Conservation (phyloP, 805 yeast genomes). For the Teunomyces pallodes region DNA sequence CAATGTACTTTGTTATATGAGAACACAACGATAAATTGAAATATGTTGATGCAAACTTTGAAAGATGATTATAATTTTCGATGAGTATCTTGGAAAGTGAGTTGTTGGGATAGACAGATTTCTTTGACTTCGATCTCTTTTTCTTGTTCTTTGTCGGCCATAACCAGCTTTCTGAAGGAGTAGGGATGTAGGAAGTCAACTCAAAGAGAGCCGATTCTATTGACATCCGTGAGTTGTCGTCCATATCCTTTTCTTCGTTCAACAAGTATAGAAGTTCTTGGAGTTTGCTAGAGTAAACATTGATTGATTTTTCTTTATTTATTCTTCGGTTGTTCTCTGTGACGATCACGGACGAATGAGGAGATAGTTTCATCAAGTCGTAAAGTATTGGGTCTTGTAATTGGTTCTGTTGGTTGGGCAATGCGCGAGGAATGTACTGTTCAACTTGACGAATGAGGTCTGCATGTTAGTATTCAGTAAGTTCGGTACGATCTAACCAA, state of each 20-base stretch:
- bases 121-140: background rate
- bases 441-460: constrained; percentile 14
- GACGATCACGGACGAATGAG: constrained; percentile 17
- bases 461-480: constrained; percentile 6
- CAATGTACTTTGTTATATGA: constrained; percentile 38
- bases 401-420: constrained; percentile 9
- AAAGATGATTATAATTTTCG: constrained; percentile 35
- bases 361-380: constrained; percentile 31
- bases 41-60: constrained; percentile 32
- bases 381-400: constrained; percentile 29
- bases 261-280: constrained; percentile 28
- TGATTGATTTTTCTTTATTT: constrained; percentile 18
- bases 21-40: constrained; percentile 38
- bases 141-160: constrained; percentile 4
- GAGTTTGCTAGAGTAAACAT: constrained; percentile 30
- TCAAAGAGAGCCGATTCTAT: constrained; percentile 27
- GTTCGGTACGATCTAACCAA: background rate
- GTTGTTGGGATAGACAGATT: constrained; percentile 31
- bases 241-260: constrained; percentile 24
- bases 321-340: constrained; percentile 3
- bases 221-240: constrained; percentile 27
- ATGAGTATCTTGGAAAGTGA: constrained; percentile 34
- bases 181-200: constrained; percentile 26
- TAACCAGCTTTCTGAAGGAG: constrained; percentile 11
- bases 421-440: constrained; percentile 15